These are phyloP conservation scores for Termitomyces sp. DNA, from an alignment of 768 basidiomycete genomes.

Conservation along the genomic window DNA sequence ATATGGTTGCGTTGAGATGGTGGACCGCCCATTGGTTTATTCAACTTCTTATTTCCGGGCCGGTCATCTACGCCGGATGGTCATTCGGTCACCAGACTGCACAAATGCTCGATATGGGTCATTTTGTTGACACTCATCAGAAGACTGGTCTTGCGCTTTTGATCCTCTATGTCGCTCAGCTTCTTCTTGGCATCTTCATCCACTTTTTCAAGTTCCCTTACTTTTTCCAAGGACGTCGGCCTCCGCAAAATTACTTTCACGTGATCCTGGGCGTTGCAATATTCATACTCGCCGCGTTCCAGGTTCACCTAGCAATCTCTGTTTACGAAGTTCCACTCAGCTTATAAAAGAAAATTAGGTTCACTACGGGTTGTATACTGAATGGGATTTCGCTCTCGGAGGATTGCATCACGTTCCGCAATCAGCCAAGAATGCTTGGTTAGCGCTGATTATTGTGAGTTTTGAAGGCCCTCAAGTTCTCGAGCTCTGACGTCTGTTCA, in stretches of 20 bases:
- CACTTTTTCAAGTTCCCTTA: constrained; percentile 45
- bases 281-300: constrained; percentile 46
- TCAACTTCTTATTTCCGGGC: constrained; percentile 44
- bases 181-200: constrained; percentile 41
- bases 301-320: constrained; percentile 24
- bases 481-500: constrained; percentile 11
- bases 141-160: constrained; percentile 47
- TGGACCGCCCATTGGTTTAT: constrained; percentile 43
- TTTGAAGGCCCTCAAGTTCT: not conserved
- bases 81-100: constrained; percentile 34
- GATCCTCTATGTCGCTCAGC: constrained; percentile 46
- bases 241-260: constrained; percentile 52
- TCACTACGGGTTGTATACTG: constrained; percentile 43
- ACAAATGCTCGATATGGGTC: constrained; percentile 19
- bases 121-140: constrained; percentile 42
- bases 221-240: constrained; percentile 31
- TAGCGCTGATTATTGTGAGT: constrained; percentile 37
- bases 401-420: constrained; percentile 29
- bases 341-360: constrained; percentile 23
- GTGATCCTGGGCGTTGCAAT: constrained; percentile 48
- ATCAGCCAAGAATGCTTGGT: constrained; percentile 39
- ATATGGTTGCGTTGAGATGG: constrained; percentile 30
- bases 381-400: constrained; percentile 31
- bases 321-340: not conserved
- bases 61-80: constrained; percentile 49